Base-by-base conservation (phyloP, 2,329 filamentous ascomycete species). In the Scedosporium boydii region DNA sequence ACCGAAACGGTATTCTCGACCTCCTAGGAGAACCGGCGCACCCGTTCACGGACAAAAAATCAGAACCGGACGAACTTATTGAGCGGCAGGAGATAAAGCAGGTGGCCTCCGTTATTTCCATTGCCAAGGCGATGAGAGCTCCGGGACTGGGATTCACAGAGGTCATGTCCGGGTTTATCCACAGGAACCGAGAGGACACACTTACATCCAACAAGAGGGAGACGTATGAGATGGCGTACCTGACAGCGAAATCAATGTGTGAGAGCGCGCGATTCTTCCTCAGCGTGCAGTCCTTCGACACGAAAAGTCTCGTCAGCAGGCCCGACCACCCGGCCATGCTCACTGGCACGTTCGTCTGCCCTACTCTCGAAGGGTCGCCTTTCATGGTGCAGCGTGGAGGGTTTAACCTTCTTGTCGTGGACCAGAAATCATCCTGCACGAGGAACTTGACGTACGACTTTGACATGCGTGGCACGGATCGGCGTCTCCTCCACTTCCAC, bases 121-220 rank as follows among this genome's bases (percentile, higher is more conserved):
- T 70, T 23, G 82, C 80, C 5, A 74, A 72, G 29, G 74, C 74
- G 2, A 67, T 78, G 59, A 75, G 79, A 38, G 76, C 78, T 9
- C 73, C 73, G 53, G 82, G 83, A 0, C 78, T 87, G 61, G 81
- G 80, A 26, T 88, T 88, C 68, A 82, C 82, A 0, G 85, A 88
- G 69, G 80, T 87, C 63, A 87, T 88, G 84, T 78, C 80, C 6
- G 86, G 86, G 9, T 83, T 82, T 66, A 77, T 89, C 27, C 82
- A 85, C 66, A 69, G 73, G 57, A 80, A 80, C 66, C 69, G 75
- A 61, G 76, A 77, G 46, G 69, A 71, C 9, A 72, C 71, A 29
- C 69, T 80, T 48, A 68, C 69, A 5, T 74, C 76, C 9, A 78
- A 82, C 66, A 75, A 78, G 55, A 75, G 74, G 16, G 76, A 79